These are phyloP conservation scores for Knufia petricola DNA, from an alignment of 2,329 filamentous ascomycete species.

Conservation along the genomic window DNA sequence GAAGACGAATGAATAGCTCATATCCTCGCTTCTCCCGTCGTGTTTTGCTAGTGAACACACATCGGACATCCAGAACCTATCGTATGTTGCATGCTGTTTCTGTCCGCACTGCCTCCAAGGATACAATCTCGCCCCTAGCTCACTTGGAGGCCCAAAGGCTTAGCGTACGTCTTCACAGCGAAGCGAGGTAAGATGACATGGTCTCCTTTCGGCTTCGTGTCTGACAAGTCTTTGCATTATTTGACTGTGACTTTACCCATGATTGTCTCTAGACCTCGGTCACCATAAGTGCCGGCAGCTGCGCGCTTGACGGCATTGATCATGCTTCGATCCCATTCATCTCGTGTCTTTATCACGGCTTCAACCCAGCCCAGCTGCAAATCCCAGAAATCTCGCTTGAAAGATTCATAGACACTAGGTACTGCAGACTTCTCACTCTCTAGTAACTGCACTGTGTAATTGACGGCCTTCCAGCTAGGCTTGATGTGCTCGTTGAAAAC, in stretches of 20 bases:
- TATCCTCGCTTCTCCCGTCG: not conserved
- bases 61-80: not conserved
- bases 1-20: not conserved
- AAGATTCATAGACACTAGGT: conserved; percentile 66
- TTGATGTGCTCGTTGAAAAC: conserved; percentile 67
- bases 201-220: not conserved
- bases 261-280: conserved; percentile 77
- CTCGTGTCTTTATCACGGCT: conserved; percentile 70
- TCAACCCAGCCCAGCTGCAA: conserved; percentile 93
- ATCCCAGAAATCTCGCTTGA: conserved; percentile 88
- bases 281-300: conserved; percentile 75
- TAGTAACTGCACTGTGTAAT: conserved; percentile 72
- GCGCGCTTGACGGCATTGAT: conserved; percentile 76
- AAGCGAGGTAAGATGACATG: not conserved
- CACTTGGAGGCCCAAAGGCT: not conserved
- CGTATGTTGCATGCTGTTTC: not conserved
- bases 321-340: conserved; percentile 91
- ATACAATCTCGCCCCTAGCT: too few species aligned
- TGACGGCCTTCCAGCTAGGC: conserved; percentile 83
- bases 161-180: not conserved
- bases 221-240: not conserved
- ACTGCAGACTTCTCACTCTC: conserved; percentile 61
- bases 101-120: too few species aligned
- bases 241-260: conserved; percentile 68
- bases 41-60: not conserved